Evolutionary conservation across 345 rosid species (phyloP), one percentile per base, ranked within the genome.

Genomic region (Linum tenue): DNA sequence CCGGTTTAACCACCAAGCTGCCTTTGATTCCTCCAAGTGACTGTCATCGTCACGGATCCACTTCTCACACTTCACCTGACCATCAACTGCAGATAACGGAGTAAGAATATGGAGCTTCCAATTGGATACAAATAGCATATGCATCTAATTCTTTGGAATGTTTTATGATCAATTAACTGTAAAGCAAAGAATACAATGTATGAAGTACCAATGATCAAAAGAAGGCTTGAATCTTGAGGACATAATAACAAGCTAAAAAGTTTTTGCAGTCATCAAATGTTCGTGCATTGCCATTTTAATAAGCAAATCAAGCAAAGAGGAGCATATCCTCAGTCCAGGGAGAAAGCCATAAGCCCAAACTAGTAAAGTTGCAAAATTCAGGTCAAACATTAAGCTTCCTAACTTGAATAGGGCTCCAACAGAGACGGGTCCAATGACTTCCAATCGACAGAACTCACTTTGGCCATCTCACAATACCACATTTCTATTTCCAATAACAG

Each of bases 1-100:
- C 65, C 96, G 73, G 66, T 76, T 86, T 77, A 90, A 74, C 98
- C 98, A 92, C 98, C 97, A 90, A 35, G 78, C 81, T 22, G 89
- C 81, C 63, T 84, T 86, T 16, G 87, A 79, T 69, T 83, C 88
- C 75, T 86, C 94, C 0, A 84, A 80, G 68, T 50, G 81, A 66
- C 69, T 71, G 10, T 83, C 87, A 72, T 92, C 92, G 73, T 90
- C 94, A 53, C 85, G 86, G 61, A 84, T 86, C 98, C 98, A 92
- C 76, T 88, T 87, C 81, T 92, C 98, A 73, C 98, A 90, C 85
- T 90, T 90, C 59, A 82, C 79, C 71, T 77, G 91, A 62, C 85
- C 84, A 71, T 92, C 98, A 79, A 92, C 98, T 92, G 83, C 76
- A 85, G 53, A 55, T 50, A 75, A 67, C 68, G 3, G 37, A 17